These are phyloP conservation scores for Sporobolomyces phaffii DNA, from an alignment of 768 basidiomycete genomes.

Conservation along the genomic window DNA sequence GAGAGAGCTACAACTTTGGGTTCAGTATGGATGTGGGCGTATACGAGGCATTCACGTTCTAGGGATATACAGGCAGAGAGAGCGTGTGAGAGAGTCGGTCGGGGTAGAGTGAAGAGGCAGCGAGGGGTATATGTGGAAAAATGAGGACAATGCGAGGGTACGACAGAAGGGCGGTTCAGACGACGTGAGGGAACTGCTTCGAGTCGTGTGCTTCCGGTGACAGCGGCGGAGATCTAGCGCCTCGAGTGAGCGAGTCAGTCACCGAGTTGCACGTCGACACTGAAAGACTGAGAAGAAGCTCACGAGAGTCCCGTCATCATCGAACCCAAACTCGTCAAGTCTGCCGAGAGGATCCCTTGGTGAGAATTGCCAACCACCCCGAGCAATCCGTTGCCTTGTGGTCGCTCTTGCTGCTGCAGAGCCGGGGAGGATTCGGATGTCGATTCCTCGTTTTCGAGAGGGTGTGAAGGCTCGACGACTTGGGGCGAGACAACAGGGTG, in stretches of 20 bases:
- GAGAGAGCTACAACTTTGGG: too few species aligned
- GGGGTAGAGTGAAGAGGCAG: too few species aligned
- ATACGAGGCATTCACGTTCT: too few species aligned
- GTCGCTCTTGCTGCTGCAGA: neutral
- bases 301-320: slow-evolving; percentile 14
- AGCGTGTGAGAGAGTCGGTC: too few species aligned
- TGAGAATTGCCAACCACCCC: neutral
- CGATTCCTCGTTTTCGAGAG: neutral
- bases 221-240: neutral
- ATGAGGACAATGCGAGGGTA: neutral
- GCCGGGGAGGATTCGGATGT: neutral
- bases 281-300: neutral
- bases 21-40: too few species aligned
- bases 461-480: slow-evolving; percentile 10
- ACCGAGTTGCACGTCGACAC: too few species aligned
- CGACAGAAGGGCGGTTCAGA: neutral
- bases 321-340: slow-evolving; percentile 6
- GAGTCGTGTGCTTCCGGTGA: slow-evolving; percentile 5
- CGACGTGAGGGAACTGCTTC: neutral
- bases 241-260: neutral
- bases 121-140: neutral
- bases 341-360: neutral
- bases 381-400: neutral
- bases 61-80: too few species aligned
- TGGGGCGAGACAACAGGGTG: neutral